phyloP scores from a whole-genome alignment of 768 basidiomycete genomes.

The Podaxis rugospora region DNA sequence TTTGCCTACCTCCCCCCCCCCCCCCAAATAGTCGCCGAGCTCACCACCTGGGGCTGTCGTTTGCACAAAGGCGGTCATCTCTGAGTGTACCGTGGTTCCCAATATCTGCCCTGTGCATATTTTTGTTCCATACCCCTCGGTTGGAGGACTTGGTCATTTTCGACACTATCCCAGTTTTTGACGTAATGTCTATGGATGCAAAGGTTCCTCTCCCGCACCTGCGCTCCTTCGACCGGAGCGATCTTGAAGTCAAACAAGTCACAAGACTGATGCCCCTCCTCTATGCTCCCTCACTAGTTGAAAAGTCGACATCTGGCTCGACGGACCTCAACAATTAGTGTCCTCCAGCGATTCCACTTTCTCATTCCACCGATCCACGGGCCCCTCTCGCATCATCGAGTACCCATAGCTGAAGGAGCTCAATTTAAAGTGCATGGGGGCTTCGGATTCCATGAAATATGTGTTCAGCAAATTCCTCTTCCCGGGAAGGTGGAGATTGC shows the following conservation, averaged over 20 bases:
- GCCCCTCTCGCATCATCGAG: conserved; percentile 16
- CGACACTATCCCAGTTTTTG: conserved; percentile 39
- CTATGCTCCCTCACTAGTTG: conserved; percentile 33
- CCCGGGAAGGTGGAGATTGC: conserved; percentile 42
- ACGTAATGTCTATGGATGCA: conserved; percentile 17
- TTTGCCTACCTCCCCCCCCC: background rate
- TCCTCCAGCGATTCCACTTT: conserved; percentile 11
- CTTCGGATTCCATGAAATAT: conserved; percentile 29
- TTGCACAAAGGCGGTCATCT: conserved; percentile 23
- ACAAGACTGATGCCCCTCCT: conserved; percentile 40
- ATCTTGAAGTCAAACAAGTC: conserved; percentile 36
- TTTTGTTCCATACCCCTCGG: conserved; percentile 32
- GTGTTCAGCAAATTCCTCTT: conserved; percentile 40
- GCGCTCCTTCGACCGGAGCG: conserved; percentile 44
- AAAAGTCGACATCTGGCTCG: conserved; percentile 41
- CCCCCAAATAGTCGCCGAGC: conserved; percentile 23
- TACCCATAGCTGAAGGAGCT: conserved; percentile 36
- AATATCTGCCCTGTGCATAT: conserved; percentile 34
- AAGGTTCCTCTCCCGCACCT: conserved; percentile 33
- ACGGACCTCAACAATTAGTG: conserved; percentile 18
- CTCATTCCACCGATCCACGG: conserved; percentile 15
- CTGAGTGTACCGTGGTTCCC: conserved; percentile 24
- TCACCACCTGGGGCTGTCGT: conserved; percentile 40
- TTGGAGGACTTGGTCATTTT: conserved; percentile 39
- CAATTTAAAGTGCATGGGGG: conserved; percentile 35